Percentiles rank a stretch among this genome's conserved stretches.
These are phyloP conservation scores for Magnusiomyces starmeri DNA, from an alignment of 1,139 yeast species.

Conservation along the genomic window DNA sequence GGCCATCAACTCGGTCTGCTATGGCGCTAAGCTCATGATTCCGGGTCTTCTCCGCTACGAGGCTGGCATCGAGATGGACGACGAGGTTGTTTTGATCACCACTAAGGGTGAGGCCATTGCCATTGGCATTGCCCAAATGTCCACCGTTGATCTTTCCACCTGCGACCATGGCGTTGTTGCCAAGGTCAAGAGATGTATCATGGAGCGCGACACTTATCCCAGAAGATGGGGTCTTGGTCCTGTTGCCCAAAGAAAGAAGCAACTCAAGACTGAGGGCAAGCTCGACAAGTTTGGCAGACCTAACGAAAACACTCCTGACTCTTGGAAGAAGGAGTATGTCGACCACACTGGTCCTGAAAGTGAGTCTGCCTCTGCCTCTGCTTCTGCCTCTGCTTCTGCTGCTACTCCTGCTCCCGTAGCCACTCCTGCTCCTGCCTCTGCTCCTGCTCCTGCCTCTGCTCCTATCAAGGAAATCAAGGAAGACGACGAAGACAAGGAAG, in stretches of 20 bases:
- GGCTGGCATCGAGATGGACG: conserved; percentile 94
- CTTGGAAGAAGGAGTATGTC: conserved; percentile 84
- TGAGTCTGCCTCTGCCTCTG: conserved; percentile 42
- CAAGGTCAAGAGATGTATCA: conserved; percentile 96
- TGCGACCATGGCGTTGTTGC: conserved; percentile 99
- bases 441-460: conserved; percentile 23
- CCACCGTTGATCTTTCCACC: conserved; percentile 90
- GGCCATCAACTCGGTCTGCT: conserved; percentile 96
- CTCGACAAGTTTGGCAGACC: conserved; percentile 91
- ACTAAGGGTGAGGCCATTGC: conserved; percentile 99
- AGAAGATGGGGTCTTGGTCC: conserved; percentile 99
- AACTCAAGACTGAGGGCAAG: conserved; percentile 94
- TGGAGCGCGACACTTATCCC: conserved; percentile 99
- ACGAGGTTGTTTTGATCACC: conserved; percentile 95
- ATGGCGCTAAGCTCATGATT: conserved; percentile 98
- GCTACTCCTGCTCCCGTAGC: conserved; percentile 32
- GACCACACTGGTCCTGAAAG: conserved; percentile 60
- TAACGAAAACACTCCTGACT: conserved; percentile 87
- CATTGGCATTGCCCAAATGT: conserved; percentile 97
- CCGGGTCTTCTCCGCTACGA: conserved; percentile 97
- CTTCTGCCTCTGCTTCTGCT: conserved; percentile 37
- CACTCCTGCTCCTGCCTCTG: conserved; percentile 27
- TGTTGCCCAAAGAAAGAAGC: conserved; percentile 97
- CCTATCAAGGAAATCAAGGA: conserved; percentile 29
- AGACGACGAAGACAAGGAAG: conserved; percentile 21